Conservation (phyloP, 805 yeast genomes). For the Barnettozyma californica region DNA sequence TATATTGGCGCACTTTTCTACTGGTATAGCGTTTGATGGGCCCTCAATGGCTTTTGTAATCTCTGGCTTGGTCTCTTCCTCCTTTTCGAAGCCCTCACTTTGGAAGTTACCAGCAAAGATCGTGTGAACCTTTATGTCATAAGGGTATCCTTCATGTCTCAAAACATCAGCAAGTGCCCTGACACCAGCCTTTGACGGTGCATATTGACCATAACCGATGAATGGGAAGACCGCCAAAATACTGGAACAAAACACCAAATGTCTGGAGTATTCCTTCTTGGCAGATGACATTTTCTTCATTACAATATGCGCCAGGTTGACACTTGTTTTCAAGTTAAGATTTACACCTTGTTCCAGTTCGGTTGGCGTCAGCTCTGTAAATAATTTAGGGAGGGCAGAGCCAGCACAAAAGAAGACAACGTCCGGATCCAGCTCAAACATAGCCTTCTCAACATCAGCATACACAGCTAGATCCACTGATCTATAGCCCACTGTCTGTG, state of each 20-base stretch:
- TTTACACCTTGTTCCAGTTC: slow-evolving; percentile 59
- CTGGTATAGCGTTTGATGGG: slow-evolving; percentile 62
- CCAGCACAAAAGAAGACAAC: slow-evolving; percentile 86
- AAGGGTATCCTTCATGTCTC: slow-evolving; percentile 74
- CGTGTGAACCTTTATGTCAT: slow-evolving; percentile 63
- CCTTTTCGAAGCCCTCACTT: slow-evolving; percentile 82
- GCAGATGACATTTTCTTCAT: slow-evolving; percentile 35
- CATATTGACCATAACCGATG: slow-evolving; percentile 87
- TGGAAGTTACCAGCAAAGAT: slow-evolving; percentile 86
- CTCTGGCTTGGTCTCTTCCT: slow-evolving; percentile 78
- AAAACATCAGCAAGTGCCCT: slow-evolving; percentile 68
- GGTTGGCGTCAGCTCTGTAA: slow-evolving; percentile 54
- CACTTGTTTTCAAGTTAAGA: slow-evolving; percentile 68
- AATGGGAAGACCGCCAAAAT: slow-evolving; percentile 80
- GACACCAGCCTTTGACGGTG: slow-evolving; percentile 83
- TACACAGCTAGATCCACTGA: slow-evolving; percentile 65
- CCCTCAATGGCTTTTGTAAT: slow-evolving; percentile 86
- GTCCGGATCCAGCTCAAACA: slow-evolving; percentile 54
- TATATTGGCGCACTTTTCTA: slow-evolving; percentile 58
- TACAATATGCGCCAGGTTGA: slow-evolving; percentile 64
- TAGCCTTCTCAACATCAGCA: slow-evolving; percentile 39
- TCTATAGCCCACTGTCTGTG: slow-evolving; percentile 29
- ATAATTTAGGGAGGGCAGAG: slow-evolving; percentile 71
- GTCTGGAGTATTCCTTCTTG: slow-evolving; percentile 33
- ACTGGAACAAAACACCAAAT: slow-evolving; percentile 64